These are phyloP conservation scores for Phytomonas sp. DNA, from an alignment of 208 protist genomes.

Conservation along the genomic window DNA sequence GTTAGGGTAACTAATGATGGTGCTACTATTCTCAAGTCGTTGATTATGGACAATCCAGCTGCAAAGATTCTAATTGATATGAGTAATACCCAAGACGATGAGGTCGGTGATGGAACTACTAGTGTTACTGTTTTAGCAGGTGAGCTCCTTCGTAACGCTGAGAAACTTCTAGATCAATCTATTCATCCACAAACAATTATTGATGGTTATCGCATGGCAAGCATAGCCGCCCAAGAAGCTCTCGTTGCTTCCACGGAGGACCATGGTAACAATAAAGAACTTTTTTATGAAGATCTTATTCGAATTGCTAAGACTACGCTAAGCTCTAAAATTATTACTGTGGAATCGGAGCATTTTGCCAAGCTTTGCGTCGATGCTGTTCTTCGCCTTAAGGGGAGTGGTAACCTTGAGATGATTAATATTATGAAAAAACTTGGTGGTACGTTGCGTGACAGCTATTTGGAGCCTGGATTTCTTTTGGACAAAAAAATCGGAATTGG, in stretches of 20 bases:
- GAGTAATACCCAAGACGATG: slow-evolving; percentile 98
- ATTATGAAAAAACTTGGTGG: slow-evolving; percentile 99
- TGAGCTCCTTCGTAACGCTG: slow-evolving; percentile 98
- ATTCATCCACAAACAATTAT: slow-evolving; percentile 99
- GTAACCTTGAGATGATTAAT: slow-evolving; percentile 98
- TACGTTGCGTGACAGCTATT: slow-evolving; percentile 96
- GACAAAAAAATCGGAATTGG: slow-evolving; percentile 99
- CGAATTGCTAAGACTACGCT: slow-evolving; percentile 99
- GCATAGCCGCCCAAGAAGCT: slow-evolving; percentile 73
- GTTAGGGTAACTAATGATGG: slow-evolving; percentile 99
- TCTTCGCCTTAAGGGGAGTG: slow-evolving; percentile 90
- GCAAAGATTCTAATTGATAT: slow-evolving; percentile 99
- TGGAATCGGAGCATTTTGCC: slow-evolving; percentile 97
- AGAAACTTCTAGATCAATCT: slow-evolving; percentile 95
- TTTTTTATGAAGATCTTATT: slow-evolving; percentile 96
- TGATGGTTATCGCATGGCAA: slow-evolving; percentile 88
- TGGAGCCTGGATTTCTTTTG: slow-evolving; percentile 99
- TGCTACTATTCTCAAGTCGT: slow-evolving; percentile 99
- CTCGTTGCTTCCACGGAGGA: slow-evolving; percentile 73
- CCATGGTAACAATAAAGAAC: slow-evolving; percentile 73
- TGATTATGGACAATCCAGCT: slow-evolving; percentile 98
- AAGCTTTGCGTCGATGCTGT: slow-evolving; percentile 98
- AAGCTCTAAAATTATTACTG: slow-evolving; percentile 97
- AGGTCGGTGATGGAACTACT: slow-evolving; percentile 99
- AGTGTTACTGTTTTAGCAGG: slow-evolving; percentile 98